phyloP scores from a whole-genome alignment of 2,329 filamentous ascomycete genomes.

The Colletotrichum sublineola region DNA sequence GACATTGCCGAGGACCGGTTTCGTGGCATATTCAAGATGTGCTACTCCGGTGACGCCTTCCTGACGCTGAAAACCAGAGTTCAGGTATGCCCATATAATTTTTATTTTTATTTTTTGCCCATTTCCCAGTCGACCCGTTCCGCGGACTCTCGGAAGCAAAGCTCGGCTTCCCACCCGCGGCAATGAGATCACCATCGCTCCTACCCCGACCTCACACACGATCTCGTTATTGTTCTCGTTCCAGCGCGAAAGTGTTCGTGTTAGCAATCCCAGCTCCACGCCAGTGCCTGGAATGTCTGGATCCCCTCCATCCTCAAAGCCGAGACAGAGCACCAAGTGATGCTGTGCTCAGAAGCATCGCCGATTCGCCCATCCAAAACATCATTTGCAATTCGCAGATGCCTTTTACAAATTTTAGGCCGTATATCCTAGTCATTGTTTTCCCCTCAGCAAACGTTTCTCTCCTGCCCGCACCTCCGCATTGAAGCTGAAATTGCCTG shows the following conservation, averaged over 20 bases:
- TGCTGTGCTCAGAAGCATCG: constrained; percentile 11
- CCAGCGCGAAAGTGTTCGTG: background rate
- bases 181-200: constrained; percentile 18
- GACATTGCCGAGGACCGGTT: constrained; percentile 98
- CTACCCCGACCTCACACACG: constrained; percentile 8
- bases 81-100: constrained; percentile 68
- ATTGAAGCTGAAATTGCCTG: constrained; percentile 52
- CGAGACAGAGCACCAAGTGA: constrained; percentile 8
- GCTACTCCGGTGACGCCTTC: constrained; percentile 94
- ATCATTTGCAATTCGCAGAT: constrained; percentile 1
- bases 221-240: constrained; percentile 14
- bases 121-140: background rate
- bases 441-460: constrained; percentile 38
- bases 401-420: background rate
- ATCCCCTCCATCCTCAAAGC: constrained; percentile 3
- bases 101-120: constrained; percentile 36
- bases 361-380: constrained; percentile 10
- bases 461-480: constrained; percentile 44
- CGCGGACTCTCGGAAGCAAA: constrained; percentile 8
- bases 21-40: constrained; percentile 99
- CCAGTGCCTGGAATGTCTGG: constrained; percentile 32
- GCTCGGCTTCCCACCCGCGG: constrained; percentile 20
- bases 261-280: constrained; percentile 13
- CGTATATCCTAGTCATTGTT: constrained; percentile 35
- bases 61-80: constrained; percentile 95